Evolutionary conservation across 106 monocot genomes (phyloP).

Genomic region (Alisma plantagoaquatica): DNA sequence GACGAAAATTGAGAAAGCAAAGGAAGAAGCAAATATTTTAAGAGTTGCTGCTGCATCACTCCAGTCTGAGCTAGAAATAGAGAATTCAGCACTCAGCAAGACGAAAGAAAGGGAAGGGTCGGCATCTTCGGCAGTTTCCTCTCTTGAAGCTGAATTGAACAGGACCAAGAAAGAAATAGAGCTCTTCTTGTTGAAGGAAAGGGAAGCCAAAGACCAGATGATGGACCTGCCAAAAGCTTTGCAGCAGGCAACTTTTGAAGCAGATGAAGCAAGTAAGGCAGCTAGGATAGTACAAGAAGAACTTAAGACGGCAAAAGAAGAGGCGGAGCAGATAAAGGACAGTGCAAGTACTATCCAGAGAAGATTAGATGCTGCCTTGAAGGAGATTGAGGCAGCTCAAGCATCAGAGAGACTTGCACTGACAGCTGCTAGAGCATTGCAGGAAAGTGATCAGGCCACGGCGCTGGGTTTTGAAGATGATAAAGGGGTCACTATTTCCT

Average conservation of each 20-base stretch:
- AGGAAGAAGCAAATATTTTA: conserved; percentile 18
- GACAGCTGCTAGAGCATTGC: conserved; percentile 43
- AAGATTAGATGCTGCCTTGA: conserved; percentile 31
- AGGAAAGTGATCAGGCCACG: conserved; percentile 26
- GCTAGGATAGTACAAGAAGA: conserved; percentile 35
- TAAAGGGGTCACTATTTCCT: conserved; percentile 23
- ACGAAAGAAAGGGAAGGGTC: conserved; percentile 32
- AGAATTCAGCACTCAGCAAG: conserved; percentile 17
- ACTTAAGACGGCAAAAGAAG: conserved; percentile 38
- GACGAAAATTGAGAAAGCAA: conserved; percentile 27
- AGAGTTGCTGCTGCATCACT: conserved; percentile 29
- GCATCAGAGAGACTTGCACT: conserved; percentile 36
- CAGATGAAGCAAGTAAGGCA: conserved; percentile 38
- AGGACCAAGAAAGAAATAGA: conserved; percentile 29
- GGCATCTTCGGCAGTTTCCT: conserved; percentile 32
- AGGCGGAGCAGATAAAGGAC: conserved; percentile 33
- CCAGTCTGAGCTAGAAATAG: conserved; percentile 29
- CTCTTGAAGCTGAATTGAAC: conserved; percentile 43
- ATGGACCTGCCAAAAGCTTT: conserved; percentile 25
- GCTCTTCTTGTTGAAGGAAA: conserved; percentile 23
- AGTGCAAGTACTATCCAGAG: conserved; percentile 19
- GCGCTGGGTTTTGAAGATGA: conserved; percentile 6
- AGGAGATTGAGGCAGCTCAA: conserved; percentile 50
- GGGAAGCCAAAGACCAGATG: conserved; percentile 29
- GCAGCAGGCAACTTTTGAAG: conserved; percentile 31